These are phyloP conservation scores for Wallacemonas sp. DNA, from an alignment of 208 protist species.

Conservation along the genomic window DNA sequence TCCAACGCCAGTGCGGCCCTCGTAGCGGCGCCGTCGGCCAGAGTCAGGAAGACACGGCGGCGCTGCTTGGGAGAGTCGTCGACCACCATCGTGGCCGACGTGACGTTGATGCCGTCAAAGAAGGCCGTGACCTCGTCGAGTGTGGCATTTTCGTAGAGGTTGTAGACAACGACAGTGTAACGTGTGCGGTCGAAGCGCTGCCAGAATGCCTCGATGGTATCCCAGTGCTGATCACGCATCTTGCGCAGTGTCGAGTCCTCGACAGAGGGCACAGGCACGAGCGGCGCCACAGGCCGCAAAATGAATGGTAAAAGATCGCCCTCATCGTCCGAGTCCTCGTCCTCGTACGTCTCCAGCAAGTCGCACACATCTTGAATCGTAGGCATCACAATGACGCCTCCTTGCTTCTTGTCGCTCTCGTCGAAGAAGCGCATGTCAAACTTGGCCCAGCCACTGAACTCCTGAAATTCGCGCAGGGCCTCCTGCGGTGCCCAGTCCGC, in stretches of 20 bases:
- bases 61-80: conserved; percentile 58
- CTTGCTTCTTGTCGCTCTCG: conserved; percentile 49
- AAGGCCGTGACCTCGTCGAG: conserved; percentile 57
- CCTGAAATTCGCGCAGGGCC: conserved; percentile 67
- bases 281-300: conserved; percentile 68
- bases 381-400: conserved; percentile 81
- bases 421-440: conserved; percentile 82
- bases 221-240: conserved; percentile 73
- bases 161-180: conserved; percentile 79
- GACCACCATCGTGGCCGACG: conserved; percentile 45
- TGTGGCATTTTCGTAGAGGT: conserved; percentile 71
- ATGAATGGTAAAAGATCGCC: conserved; percentile 76
- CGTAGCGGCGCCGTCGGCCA: conserved; percentile 42
- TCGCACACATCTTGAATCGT: conserved; percentile 78
- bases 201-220: conserved; percentile 70
- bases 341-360: conserved; percentile 85
- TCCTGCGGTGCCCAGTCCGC: conserved; percentile 46
- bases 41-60: conserved; percentile 73
- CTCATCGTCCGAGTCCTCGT: conserved; percentile 88
- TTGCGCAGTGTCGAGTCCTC: conserved; percentile 77
- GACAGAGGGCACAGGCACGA: conserved; percentile 67
- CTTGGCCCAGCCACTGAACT: conserved; percentile 73
- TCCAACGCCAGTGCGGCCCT: conserved; percentile 67
- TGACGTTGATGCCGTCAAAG: conserved; percentile 45
- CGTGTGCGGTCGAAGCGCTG: conserved; percentile 49